Evolutionary conservation across 2,329 filamentous ascomycete species (phyloP).

Genomic region (Exophiala bonariae): DNA sequence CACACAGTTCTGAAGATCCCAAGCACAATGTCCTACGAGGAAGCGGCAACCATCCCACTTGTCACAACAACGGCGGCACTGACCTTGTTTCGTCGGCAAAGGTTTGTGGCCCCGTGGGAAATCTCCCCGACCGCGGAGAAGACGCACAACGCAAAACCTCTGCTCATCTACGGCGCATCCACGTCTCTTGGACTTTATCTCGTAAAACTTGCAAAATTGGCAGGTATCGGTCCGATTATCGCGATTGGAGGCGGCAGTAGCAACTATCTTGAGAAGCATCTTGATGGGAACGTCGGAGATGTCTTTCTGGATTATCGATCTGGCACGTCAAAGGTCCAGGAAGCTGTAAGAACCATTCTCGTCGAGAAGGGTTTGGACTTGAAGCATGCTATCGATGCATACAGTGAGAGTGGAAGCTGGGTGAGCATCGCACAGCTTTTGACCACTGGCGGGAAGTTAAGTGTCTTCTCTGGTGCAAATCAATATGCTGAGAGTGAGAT

Average conservation of each 20-base stretch:
- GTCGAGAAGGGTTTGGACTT: conserved; percentile 24
- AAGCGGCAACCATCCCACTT: conserved; percentile 58
- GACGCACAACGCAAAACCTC: conserved; percentile 30
- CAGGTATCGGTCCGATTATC: conserved; percentile 63
- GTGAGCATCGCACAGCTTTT: conserved; percentile 48
- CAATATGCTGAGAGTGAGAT: conserved; percentile 39
- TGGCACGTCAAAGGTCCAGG: conserved; percentile 41
- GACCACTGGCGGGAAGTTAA: conserved; percentile 38
- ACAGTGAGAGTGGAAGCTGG: conserved; percentile 52
- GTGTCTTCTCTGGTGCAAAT: conserved; percentile 42
- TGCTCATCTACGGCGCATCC: conserved; percentile 56
- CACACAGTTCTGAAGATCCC: conserved; percentile 29
- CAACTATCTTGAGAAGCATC: conserved; percentile 47
- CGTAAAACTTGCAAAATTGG: conserved; percentile 55
- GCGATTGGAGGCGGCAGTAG: conserved; percentile 58
- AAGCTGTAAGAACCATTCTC: conserved; percentile 37
- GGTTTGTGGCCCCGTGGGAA: conserved; percentile 51
- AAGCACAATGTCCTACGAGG: conserved; percentile 30
- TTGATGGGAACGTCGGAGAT: conserved; percentile 57
- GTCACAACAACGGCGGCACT: conserved; percentile 54
- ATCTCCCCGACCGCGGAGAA: too few relatives aligned
- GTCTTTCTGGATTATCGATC: conserved; percentile 62
- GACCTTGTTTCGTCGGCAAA: conserved; percentile 49
- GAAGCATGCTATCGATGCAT: conserved; percentile 56
- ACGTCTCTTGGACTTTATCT: conserved; percentile 60